Evolutionary conservation across 129 eudicot genomes (phyloP).

Genomic region (Arctium lappa): DNA sequence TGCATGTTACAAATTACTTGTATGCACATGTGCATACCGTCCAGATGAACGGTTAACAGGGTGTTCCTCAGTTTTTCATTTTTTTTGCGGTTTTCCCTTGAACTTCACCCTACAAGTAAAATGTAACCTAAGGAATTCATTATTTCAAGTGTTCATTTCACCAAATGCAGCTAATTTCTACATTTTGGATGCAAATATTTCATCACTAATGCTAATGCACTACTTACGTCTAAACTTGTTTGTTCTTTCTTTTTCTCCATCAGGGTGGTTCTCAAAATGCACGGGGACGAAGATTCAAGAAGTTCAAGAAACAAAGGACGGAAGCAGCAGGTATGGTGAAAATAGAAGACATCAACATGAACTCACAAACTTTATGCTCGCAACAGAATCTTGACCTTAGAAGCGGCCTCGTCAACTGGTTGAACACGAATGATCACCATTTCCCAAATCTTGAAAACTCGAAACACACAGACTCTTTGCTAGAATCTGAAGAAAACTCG

Average conservation of each 20-base stretch:
- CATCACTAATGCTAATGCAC: too few species aligned
- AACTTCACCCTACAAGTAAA: too few species aligned
- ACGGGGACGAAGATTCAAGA: conserved; percentile 12
- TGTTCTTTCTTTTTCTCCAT: not conserved
- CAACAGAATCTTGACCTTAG: not conserved
- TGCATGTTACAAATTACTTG: too few species aligned
- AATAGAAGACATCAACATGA: not conserved
- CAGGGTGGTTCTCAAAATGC: conserved; percentile 16
- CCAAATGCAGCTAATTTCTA: too few species aligned
- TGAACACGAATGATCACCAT: conserved; percentile 16
- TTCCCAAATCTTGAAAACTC: conserved; percentile 8
- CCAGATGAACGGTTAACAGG: too few species aligned
- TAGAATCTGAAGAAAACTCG: not conserved
- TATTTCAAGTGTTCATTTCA: too few species aligned
- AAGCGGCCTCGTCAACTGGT: conserved; percentile 22
- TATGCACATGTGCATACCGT: too few species aligned
- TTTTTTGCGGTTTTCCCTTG: too few species aligned
- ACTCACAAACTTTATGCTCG: not conserved
- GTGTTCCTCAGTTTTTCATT: too few species aligned
- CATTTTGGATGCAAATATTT: too few species aligned
- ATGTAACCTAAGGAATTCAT: too few species aligned
- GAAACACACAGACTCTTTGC: not conserved
- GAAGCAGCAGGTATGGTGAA: too few species aligned
- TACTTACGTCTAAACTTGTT: not conserved
- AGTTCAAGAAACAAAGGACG: conserved; percentile 17